Conservation (phyloP, 495 filamentous ascomycete species). For the Penicillium taxi region DNA sequence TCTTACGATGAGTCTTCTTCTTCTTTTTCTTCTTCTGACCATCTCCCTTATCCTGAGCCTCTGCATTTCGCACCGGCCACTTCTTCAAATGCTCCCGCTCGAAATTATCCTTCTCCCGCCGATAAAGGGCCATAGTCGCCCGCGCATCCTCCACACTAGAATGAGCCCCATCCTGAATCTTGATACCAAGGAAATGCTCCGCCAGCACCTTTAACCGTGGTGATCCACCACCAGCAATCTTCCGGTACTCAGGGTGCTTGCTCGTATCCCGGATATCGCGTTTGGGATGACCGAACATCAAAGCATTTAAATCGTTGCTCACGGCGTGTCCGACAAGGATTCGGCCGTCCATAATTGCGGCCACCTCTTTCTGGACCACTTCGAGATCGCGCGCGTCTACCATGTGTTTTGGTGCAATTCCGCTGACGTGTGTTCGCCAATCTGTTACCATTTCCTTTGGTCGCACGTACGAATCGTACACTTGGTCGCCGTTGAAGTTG, state of each 20-base stretch:
- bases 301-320: conserved; percentile 70
- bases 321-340: conserved; percentile 88
- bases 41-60: conserved; percentile 30
- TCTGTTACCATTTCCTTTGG: conserved; percentile 72
- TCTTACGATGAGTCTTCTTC: conserved; percentile 41
- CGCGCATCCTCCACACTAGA: conserved; percentile 81
- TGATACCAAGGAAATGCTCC: conserved; percentile 66
- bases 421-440: conserved; percentile 79
- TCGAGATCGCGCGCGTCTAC: conserved; percentile 58
- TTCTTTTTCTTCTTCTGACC: conserved; percentile 43
- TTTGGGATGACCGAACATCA: conserved; percentile 68
- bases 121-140: conserved; percentile 80
- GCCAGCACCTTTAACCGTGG: conserved; percentile 71
- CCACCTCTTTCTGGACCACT: conserved; percentile 64
- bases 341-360: conserved; percentile 59
- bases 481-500: conserved; percentile 81
- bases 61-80: conserved; percentile 44
- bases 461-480: conserved; percentile 86
- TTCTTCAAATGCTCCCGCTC: conserved; percentile 67
- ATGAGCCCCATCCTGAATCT: conserved; percentile 73
- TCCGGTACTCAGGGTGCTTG: conserved; percentile 61
- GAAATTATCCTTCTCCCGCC: conserved; percentile 70
- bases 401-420: conserved; percentile 67
- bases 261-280: conserved; percentile 79
- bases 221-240: conserved; percentile 66